Evolutionary conservation across 2,329 filamentous ascomycete genomes (phyloP), one percentile per base, ranked within the genome.

Genomic region (Neofusicoccum kwambonambiense): DNA sequence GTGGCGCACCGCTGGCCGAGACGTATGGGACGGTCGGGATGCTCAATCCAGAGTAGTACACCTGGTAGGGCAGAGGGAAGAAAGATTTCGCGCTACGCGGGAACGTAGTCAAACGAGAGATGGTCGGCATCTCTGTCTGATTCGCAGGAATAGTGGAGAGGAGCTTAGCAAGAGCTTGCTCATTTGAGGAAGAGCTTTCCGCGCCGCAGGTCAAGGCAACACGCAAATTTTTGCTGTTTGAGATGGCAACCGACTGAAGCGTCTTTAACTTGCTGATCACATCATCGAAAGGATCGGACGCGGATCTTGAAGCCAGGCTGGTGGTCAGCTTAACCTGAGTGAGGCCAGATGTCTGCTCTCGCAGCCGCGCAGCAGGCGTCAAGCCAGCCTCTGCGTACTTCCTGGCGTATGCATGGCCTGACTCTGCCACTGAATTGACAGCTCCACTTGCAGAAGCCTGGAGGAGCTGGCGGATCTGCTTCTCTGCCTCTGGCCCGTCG

Each of bases 51-150:
- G 94, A 92, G 75, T 98, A 98, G 75, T 96, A 97, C 39, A 99
- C 95, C 78, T 99, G 95, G 78, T 97, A 99, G 0, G 95, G 95
- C 17, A 99, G 84, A 27, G 94, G 90, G 79, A 96, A 98, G 79
- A 98, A 96, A 0, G 92, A 89, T 76, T 93, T 95, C 68, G 76
- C 73, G 62, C 81, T 79, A 9, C 74, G 76, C 2, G 77, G 76
- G 61, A 78, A 78, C n/a, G 57, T n/a, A 62, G n/a, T 68, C 35
- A 60, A 37, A 39, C 54, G 63, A 58, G 52, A 73, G 65, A 70
- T 15, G 63, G 73, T 44, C 34, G 71, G 60, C 72, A 69, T 22
- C 71, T 77, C 56, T 74, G 73, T 58, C 68, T 73, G 45, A 64
- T 70, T 67, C 66, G 69, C 13, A 13, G 89, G 86, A n/a, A 90